phyloP scores from a whole-genome alignment of 2,329 filamentous ascomycete genomes.

The Cytospora piceicola region DNA sequence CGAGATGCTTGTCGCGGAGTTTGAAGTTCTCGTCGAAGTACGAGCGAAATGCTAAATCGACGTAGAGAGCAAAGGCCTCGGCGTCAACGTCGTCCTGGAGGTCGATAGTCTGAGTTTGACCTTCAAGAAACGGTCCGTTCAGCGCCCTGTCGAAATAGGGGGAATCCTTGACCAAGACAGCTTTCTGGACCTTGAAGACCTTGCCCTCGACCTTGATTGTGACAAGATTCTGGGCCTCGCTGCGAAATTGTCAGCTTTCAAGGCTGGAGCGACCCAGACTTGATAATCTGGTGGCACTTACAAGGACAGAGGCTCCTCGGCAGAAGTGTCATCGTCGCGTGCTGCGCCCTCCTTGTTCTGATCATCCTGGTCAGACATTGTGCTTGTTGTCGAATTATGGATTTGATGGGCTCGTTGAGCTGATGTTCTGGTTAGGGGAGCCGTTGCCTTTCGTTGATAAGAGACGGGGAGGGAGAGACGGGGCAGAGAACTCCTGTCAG shows the following conservation, averaged over 20 bases:
- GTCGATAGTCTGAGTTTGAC: slow-evolving; percentile 30
- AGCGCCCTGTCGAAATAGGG: slow-evolving; percentile 30
- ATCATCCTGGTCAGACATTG: background rate
- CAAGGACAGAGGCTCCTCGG: background rate
- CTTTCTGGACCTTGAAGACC: background rate
- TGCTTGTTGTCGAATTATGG: background rate
- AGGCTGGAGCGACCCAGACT: background rate
- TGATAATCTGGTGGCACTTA: background rate
- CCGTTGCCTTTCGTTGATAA: no score
- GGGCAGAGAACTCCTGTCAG: no score
- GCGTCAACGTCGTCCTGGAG: slow-evolving; percentile 30
- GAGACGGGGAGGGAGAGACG: no score
- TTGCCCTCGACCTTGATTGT: background rate
- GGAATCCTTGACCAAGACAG: background rate
- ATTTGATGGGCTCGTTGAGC: background rate
- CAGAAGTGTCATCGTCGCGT: background rate
- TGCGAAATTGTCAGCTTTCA: background rate
- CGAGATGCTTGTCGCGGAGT: slow-evolving; percentile 24
- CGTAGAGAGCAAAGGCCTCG: slow-evolving; percentile 34
- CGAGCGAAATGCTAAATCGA: slow-evolving; percentile 31
- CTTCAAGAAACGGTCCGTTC: slow-evolving; percentile 31
- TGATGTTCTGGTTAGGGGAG: no score
- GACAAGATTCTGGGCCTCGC: background rate
- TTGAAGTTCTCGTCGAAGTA: slow-evolving; percentile 22
- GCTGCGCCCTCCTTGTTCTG: background rate